Percentiles rank a stretch among this genome's conserved stretches.
Evolutionary conservation across 192 early-diverging fungal species (phyloP).

Genomic region (Rhizophagus clarus): DNA sequence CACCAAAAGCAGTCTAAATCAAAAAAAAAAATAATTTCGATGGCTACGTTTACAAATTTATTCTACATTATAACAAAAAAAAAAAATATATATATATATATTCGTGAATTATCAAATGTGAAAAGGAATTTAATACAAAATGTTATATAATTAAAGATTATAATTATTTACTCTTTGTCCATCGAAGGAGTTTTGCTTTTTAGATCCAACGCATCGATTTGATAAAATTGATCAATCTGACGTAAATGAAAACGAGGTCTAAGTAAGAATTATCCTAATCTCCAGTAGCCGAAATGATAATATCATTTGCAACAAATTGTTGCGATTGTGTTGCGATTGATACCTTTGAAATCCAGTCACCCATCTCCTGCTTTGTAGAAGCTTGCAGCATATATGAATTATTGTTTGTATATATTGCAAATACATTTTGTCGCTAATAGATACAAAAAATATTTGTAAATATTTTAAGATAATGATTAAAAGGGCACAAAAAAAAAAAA

Average conservation of each 20-base stretch:
- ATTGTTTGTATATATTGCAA: constrained; percentile 69
- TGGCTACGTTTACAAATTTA: background rate
- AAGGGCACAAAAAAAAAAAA: background rate
- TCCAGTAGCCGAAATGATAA: background rate
- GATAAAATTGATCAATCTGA: constrained; percentile 29
- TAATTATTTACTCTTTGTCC: background rate
- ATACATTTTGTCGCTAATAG: constrained; percentile 61
- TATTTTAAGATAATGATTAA: background rate
- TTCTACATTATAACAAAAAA: background rate
- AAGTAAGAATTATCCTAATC: constrained; percentile 26
- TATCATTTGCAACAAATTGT: background rate
- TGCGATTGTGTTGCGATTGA: background rate
- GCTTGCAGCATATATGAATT: constrained; percentile 71
- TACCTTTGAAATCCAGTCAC: constrained; percentile 61
- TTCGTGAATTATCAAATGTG: background rate
- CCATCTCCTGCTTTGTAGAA: constrained; percentile 60
- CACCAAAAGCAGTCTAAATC: background rate
- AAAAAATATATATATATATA: constrained; percentile 5
- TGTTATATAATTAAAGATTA: background rate
- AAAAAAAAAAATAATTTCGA: background rate
- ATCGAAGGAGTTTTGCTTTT: constrained; percentile 26
- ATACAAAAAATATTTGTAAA: background rate
- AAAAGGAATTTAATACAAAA: background rate
- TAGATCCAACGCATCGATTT: constrained; percentile 1
- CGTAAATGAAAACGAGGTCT: constrained; percentile 16